These are phyloP conservation scores for Globisporangium nagaii DNA, from an alignment of 352 stramenopile species.

Conservation along the genomic window DNA sequence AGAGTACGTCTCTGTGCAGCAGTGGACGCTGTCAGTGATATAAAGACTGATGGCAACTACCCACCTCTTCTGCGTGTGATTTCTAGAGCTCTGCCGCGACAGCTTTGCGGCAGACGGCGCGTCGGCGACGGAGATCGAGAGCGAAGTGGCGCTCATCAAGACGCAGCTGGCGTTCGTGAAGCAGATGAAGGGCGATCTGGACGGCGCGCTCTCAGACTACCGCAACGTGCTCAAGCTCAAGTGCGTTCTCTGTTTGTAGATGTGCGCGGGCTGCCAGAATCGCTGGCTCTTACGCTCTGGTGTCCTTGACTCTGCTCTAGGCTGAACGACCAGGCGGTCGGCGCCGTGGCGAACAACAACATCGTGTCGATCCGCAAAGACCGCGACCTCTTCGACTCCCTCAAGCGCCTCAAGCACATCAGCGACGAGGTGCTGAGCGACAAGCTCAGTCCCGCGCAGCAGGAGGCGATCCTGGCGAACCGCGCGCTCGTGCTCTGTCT, in stretches of 20 bases:
- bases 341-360: slow-evolving; percentile 71
- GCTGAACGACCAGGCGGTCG: slow-evolving; percentile 56
- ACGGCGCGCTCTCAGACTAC: slow-evolving; percentile 67
- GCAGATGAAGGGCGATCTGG: slow-evolving; percentile 65
- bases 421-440: slow-evolving; percentile 42
- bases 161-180: slow-evolving; percentile 75
- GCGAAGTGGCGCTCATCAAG: slow-evolving; percentile 67
- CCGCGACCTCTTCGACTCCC: slow-evolving; percentile 75
- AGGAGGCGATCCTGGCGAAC: slow-evolving; percentile 74
- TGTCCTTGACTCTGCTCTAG: slow-evolving; percentile 17
- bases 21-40: not conserved
- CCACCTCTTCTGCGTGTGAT: not conserved
- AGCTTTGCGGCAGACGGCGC: slow-evolving; percentile 47
- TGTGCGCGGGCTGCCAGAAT: too few species aligned
- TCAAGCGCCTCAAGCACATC: slow-evolving; percentile 76
- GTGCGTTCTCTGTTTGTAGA: slow-evolving; percentile 24
- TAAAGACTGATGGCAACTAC: not conserved
- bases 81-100: slow-evolving; percentile 59
- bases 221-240: slow-evolving; percentile 78
- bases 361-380: slow-evolving; percentile 77
- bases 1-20: slow-evolving; percentile 36
- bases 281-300: not conserved
- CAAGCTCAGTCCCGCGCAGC: slow-evolving; percentile 56
- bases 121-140: slow-evolving; percentile 53
- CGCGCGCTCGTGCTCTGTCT: slow-evolving; percentile 63